Evolutionary conservation across 1,284 basidiomycete species (phyloP).

Genomic region (Marasmius tenuissimus): DNA sequence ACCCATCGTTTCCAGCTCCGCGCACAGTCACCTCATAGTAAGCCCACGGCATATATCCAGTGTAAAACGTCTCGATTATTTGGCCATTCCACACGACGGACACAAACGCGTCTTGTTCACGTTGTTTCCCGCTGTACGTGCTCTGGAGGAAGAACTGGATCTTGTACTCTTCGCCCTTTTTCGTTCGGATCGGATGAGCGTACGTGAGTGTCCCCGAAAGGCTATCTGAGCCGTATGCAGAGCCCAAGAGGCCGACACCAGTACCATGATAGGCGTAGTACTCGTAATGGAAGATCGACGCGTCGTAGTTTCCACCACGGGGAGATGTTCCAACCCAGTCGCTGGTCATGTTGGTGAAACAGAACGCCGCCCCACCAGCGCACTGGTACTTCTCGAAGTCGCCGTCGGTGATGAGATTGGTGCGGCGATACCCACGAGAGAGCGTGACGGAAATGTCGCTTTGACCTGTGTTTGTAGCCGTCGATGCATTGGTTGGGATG

Average conservation of each 20-base stretch:
- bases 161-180: conserved; percentile 28
- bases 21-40: conserved; percentile 28
- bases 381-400: conserved; percentile 32
- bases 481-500: conserved; percentile 11
- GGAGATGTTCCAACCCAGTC: conserved; percentile 31
- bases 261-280: conserved; percentile 30
- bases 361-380: conserved; percentile 23
- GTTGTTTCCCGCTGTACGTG: conserved; percentile 26
- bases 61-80: conserved; percentile 25
- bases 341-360: conserved; percentile 27
- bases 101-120: conserved; percentile 27
- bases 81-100: conserved; percentile 34
- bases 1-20: conserved; percentile 29
- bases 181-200: conserved; percentile 23
- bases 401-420: conserved; percentile 30
- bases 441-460: conserved; percentile 16
- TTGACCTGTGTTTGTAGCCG: conserved; percentile 15
- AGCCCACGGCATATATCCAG: conserved; percentile 29
- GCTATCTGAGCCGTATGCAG: conserved; percentile 26
- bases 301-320: conserved; percentile 27
- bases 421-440: conserved; percentile 32
- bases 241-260: conserved; percentile 31
- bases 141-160: conserved; percentile 36
- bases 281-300: conserved; percentile 32
- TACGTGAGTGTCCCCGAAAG: conserved; percentile 30